Evolutionary conservation across 192 early-diverging fungal species (phyloP).

Genomic region (Lobosporangium transversale): DNA sequence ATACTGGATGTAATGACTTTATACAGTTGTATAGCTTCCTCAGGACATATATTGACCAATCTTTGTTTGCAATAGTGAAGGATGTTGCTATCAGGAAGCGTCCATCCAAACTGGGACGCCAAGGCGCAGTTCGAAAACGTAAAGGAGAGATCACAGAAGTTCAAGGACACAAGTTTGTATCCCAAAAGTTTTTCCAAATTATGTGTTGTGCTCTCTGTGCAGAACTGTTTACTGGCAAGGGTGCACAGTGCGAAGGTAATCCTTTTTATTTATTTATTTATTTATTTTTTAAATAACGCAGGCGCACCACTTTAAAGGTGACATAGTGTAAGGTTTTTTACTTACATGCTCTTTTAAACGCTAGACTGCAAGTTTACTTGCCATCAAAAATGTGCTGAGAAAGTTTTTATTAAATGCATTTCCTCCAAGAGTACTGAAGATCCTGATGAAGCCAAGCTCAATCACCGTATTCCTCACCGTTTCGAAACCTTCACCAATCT

Average conservation of each 20-base stretch:
- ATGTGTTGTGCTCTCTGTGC: slow-evolving; percentile 97
- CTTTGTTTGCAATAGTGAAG: no score
- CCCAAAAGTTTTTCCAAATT: slow-evolving; percentile 92
- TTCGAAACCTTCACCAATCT: slow-evolving; percentile 87
- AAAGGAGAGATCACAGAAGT: slow-evolving; percentile 87
- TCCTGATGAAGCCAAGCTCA: slow-evolving; percentile 74
- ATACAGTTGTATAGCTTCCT: no score
- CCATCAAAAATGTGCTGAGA: slow-evolving; percentile 88
- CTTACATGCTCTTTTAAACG: no score
- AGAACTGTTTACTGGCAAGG: slow-evolving; percentile 91
- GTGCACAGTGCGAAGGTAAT: slow-evolving; percentile 91
- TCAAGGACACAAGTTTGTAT: slow-evolving; percentile 94
- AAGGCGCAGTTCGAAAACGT: slow-evolving; percentile 78
- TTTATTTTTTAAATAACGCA: no score
- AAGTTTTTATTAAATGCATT: slow-evolving; percentile 92
- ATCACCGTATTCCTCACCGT: slow-evolving; percentile 96
- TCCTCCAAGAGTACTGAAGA: slow-evolving; percentile 68
- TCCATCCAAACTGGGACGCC: slow-evolving; percentile 74
- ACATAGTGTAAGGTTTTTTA: no score
- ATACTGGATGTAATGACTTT: no score
- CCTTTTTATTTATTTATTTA: no score
- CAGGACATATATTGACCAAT: no score
- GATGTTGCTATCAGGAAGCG: slow-evolving; percentile 60
- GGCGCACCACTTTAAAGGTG: no score
- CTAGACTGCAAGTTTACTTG: slow-evolving; percentile 92